Base-by-base conservation (phyloP, 495 filamentous ascomycete species). In the Penicillium canescens region DNA sequence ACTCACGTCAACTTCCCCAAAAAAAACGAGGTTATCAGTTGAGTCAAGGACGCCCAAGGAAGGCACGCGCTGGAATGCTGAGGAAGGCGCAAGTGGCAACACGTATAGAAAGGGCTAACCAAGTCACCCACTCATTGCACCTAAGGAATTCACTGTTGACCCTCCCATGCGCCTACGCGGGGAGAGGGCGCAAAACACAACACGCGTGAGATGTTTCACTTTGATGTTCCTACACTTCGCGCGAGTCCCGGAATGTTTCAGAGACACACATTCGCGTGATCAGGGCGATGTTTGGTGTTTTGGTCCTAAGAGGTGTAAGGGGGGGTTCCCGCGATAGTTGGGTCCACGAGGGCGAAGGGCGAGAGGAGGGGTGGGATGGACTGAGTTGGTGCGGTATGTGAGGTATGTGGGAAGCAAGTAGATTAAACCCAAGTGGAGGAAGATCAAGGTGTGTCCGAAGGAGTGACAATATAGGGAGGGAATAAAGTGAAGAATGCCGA, bases 41-140 rank as follows among this genome's bases (percentile, higher is more conserved):
- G 20, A 23, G 18, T n/a, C 46, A 36, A 47, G 44, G 24, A 38
- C 14, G n/a, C 12, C 41, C 2, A 21, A 35, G 38, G 37, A 50
- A 51, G 49, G 49, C 39, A 51, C 35, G 34, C 18, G 9, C 31
- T 45, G 49, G 49, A 51, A 51, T 55, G 52, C 48, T 42, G 37
- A 31, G 40, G 36, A 14, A 49, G 36, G 40, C 36, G 40, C 39
- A 39, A 42, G 31, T 51, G 49, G 49, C 31, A 37, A 43, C 28
- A 31, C 28, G 24, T 50, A 31, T 39, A 24, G 24, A 42, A 50
- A 31, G 8, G 28, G 28, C 28, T 38, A 34, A 48, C 14, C 20
- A 21, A 43, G 31, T 51, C 49, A 51, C 33, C 33, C 49, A 35
- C 40, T 20, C 49, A 43, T 42, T 10, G 39, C 46, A 35, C 37